phyloP scores from a whole-genome alignment of 768 basidiomycete species.

The Hysterangium stoloniferum region DNA sequence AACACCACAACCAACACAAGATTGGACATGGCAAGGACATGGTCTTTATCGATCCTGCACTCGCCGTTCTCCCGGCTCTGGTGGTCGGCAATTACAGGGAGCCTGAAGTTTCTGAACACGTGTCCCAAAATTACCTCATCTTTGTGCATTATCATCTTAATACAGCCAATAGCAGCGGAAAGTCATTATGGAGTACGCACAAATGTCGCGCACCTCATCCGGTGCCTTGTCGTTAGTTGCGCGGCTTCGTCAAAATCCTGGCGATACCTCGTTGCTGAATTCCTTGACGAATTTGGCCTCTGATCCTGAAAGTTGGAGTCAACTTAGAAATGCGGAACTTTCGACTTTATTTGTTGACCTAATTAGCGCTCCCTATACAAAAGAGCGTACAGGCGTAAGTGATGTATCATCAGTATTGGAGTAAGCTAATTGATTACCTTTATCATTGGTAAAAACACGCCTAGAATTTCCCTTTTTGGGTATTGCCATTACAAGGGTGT shows the following conservation, averaged over 20 bases:
- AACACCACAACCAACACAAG: no score
- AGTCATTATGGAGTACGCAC: background rate
- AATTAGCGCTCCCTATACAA: background rate
- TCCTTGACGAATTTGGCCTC: background rate
- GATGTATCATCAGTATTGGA: background rate
- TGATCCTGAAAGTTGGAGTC: constrained; percentile 2
- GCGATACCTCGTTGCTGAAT: background rate
- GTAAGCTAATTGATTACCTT: background rate
- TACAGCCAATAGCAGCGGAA: no score
- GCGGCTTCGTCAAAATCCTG: constrained; percentile 1
- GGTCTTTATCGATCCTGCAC: no score
- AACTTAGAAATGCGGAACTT: constrained; percentile 3
- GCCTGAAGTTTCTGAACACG: no score
- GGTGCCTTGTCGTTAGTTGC: background rate
- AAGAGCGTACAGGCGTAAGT: background rate
- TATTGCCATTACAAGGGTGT: constrained; percentile 5
- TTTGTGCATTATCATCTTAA: no score
- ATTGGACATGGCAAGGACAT: background rate
- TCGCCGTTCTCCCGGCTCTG: no score
- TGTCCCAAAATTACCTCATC: no score
- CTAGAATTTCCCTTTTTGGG: constrained; percentile 5
- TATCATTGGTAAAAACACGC: background rate
- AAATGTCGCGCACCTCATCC: constrained; percentile 1
- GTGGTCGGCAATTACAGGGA: no score
- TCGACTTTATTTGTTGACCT: constrained; percentile 4